Evolutionary conservation across 2,329 filamentous ascomycete genomes (phyloP), one percentile per base, ranked within the genome.

Genomic region (Clonostachys rosea): DNA sequence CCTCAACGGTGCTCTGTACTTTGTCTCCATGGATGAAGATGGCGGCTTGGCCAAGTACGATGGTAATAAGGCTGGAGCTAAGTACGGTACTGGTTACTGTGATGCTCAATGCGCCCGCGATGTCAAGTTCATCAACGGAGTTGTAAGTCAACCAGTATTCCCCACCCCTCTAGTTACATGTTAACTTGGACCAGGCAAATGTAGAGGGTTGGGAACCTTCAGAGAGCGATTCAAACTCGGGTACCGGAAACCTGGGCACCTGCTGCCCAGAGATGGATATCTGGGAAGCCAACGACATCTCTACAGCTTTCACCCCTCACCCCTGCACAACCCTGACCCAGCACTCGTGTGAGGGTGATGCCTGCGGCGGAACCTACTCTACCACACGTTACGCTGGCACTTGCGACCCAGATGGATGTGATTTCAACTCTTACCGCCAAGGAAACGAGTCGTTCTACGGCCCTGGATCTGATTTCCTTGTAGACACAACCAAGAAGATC

Each of bases 351-450:
- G 33, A 51, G 17, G 50, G 42, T 16, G 63, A 67, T 47, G 52
- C 50, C 14, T 79, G 75, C 54, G 77, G 78, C 45, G 77, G 72
- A 43, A 68, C 71, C 16, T 76, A 71, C 56, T 69, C 64, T 5
- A 56, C 60, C 46, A 63, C 72, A 50, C 77, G 79, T 53, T 83
- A 82, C 59, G 66, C 60, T 13, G 80, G 80, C 49, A 65, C 75
- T 40, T 86, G 83, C 66, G 83, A 86, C 61, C 76, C 77, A 48
- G 77, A 81, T 52, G 83, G 83, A 17, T 86, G 83, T 56, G 82
- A 84, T 59, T 84, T 79, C 70, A 84, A 84, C 72, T 67, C 75
- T 24, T 86, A 77, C 75, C 80, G 81, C 56, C 73, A 80, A 68
- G 82, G 81, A 40, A 75, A 78, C 62, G 68, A 46, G 39, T 61